Conservation (phyloP, 2,329 filamentous ascomycete genomes). For the Xylariaceae sp. region DNA sequence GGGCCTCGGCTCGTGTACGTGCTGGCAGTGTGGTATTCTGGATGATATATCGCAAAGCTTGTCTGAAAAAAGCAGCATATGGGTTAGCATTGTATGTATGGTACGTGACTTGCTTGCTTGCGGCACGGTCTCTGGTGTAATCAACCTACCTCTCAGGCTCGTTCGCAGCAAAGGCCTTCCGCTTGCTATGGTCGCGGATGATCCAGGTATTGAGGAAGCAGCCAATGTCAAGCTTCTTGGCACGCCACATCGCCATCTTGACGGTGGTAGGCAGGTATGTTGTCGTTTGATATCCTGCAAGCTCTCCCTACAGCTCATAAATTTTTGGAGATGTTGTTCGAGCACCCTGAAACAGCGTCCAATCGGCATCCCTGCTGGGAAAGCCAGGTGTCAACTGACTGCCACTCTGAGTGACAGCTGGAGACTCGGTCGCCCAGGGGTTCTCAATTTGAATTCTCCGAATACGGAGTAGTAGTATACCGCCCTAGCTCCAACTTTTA, state of each 20-base stretch:
- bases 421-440: too few relatives aligned
- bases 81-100: slow-evolving; percentile 6
- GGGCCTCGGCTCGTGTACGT: slow-evolving; percentile 80
- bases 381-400: slow-evolving; percentile 2
- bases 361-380: too few relatives aligned
- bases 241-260: slow-evolving; percentile 77
- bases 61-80: slow-evolving; percentile 46
- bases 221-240: slow-evolving; percentile 84
- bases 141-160: slow-evolving; percentile 76
- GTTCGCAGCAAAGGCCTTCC: slow-evolving; percentile 79
- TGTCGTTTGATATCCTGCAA: slow-evolving; percentile 5
- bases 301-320: slow-evolving; percentile 7
- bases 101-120: slow-evolving; percentile 6
- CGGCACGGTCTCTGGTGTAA: background rate
- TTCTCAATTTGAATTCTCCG: too few relatives aligned
- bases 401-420: background rate
- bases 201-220: slow-evolving; percentile 81
- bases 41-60: slow-evolving; percentile 89
- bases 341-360: too few relatives aligned
- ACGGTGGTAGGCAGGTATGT: slow-evolving; percentile 10
- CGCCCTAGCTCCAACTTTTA: too few relatives aligned
- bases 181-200: slow-evolving; percentile 94
- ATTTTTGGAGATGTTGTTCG: slow-evolving; percentile 19
- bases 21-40: slow-evolving; percentile 83
- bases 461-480: too few relatives aligned